phyloP scores from a whole-genome alignment of 2,329 filamentous ascomycete genomes.

The Zymoseptoria pseudotritici region DNA sequence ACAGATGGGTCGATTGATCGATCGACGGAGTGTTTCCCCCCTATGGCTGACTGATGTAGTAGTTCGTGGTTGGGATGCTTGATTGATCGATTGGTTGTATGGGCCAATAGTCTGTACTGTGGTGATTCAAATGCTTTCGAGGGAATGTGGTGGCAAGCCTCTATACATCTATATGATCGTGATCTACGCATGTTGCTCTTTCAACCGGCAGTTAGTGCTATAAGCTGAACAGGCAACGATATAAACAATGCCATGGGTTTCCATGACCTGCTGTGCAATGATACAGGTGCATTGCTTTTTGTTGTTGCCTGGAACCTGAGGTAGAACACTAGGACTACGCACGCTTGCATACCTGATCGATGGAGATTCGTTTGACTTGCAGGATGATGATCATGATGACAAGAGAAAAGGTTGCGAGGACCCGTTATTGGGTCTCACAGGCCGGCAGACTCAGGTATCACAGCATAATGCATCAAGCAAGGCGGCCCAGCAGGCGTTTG shows the following conservation, averaged over 20 bases:
- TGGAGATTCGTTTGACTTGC: background rate
- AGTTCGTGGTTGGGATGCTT: background rate
- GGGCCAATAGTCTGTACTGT: background rate
- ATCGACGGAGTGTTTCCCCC: background rate
- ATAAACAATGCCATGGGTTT: background rate
- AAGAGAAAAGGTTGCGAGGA: background rate
- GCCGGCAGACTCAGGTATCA: background rate
- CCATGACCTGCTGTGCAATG: background rate
- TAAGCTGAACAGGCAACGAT: background rate
- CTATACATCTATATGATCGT: background rate
- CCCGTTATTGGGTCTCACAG: background rate
- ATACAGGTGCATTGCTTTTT: background rate
- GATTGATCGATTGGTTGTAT: background rate
- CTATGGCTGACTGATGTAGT: too few species aligned
- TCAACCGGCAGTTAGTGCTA: background rate
- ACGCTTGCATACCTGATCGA: background rate
- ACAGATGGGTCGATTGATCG: background rate
- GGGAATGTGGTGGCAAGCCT: background rate
- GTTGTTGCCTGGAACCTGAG: background rate
- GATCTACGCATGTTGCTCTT: background rate
- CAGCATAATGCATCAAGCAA: background rate
- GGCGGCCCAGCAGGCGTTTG: background rate
- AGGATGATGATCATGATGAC: background rate
- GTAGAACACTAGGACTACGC: background rate
- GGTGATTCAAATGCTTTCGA: background rate